Percentiles rank a stretch among this genome's conserved stretches.
Evolutionary conservation across 257 asterid genomes (phyloP).

Genomic region (Nicotiana noctiflora): DNA sequence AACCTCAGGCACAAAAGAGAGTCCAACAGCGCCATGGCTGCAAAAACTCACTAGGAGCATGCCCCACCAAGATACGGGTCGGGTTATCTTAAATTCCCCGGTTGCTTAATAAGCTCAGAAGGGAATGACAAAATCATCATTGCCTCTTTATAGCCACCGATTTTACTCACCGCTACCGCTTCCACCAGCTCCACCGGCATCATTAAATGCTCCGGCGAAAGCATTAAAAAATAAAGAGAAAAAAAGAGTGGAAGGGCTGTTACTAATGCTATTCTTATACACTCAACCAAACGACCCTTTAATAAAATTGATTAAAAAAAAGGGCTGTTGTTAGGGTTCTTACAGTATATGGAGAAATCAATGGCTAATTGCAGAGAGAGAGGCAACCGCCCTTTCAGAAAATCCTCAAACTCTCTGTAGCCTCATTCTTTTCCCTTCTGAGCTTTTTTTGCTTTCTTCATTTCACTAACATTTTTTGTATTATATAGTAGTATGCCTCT

Average conservation of each 20-base stretch:
- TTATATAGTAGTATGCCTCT: too few relatives aligned
- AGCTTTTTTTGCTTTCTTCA: background rate
- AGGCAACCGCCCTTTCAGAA: constrained; percentile 45
- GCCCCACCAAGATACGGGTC: constrained; percentile 24
- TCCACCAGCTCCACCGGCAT: background rate
- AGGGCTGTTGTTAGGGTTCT: constrained; percentile 9
- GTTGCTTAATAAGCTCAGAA: background rate
- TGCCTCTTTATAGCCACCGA: background rate
- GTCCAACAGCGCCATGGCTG: constrained; percentile 15
- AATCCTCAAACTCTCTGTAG: background rate
- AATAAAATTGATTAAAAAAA: background rate
- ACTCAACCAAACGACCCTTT: too few relatives aligned
- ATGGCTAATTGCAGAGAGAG: constrained; percentile 30
- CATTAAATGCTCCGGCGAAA: background rate
- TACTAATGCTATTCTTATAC: too few relatives aligned
- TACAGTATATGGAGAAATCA: background rate
- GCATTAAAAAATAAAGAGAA: background rate
- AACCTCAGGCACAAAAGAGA: background rate
- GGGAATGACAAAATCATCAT: background rate
- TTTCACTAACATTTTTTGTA: background rate
- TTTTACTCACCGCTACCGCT: background rate
- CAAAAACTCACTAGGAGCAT: constrained; percentile 7
- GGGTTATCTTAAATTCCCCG: background rate
- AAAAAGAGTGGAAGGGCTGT: background rate
- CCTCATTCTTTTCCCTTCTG: constrained; percentile 4